Evolutionary conservation across 768 basidiomycete genomes (phyloP).

Genomic region (Paxillus involutus): DNA sequence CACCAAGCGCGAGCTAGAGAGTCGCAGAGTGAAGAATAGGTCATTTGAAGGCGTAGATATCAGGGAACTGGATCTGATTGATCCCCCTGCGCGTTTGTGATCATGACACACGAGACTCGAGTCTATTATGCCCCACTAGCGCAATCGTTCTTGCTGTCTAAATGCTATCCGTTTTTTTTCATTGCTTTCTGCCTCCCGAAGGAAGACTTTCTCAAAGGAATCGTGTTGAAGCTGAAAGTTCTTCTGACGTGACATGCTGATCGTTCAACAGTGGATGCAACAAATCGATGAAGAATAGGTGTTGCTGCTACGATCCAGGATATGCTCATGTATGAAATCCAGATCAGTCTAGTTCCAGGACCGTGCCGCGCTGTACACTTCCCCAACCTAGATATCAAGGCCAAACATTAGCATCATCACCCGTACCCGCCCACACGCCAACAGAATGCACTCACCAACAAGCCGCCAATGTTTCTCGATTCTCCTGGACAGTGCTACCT

Average conservation of each 20-base stretch:
- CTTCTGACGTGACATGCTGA: not conserved
- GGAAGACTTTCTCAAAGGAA: too few relatives aligned
- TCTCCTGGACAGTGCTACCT: constrained; percentile 90
- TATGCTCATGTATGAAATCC: not conserved
- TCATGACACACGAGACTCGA: not conserved
- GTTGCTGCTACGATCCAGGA: not conserved
- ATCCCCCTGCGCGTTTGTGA: constrained; percentile 17
- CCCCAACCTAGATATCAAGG: constrained; percentile 50
- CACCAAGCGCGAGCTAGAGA: constrained; percentile 69
- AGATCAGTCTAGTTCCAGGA: constrained; percentile 71
- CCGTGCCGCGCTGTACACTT: constrained; percentile 82
- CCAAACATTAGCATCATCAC: not conserved
- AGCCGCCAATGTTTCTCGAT: constrained; percentile 99
- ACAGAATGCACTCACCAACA: constrained; percentile 63
- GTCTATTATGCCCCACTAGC: too few relatives aligned
- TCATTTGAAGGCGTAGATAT: constrained; percentile 76
- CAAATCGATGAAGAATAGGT: not conserved
- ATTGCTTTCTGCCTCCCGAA: too few relatives aligned
- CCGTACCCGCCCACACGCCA: not conserved
- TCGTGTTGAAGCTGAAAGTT: too few relatives aligned
- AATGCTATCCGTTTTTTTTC: too few relatives aligned
- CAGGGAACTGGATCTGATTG: constrained; percentile 64
- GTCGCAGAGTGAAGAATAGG: constrained; percentile 63
- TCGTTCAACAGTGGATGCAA: not conserved
- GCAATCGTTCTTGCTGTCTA: too few relatives aligned